A percentile compares a stretch with the other conserved stretches of the same genome.
Conservation (phyloP, 2,329 filamentous ascomycete genomes). For the Aspergillus terreus region DNA sequence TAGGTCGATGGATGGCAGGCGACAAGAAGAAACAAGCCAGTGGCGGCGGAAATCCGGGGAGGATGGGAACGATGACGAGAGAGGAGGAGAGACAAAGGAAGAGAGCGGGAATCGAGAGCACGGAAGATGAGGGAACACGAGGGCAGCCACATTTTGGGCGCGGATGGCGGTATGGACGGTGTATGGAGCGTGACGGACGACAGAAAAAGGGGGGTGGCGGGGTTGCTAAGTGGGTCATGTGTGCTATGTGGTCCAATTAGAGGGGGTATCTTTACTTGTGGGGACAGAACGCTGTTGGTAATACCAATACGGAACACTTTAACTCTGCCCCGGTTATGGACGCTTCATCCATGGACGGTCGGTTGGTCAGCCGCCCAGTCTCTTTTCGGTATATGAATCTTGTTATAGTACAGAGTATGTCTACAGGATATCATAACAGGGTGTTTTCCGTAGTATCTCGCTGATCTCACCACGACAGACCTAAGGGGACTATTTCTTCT, state of each 20-base stretch:
- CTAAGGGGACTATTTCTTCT: too few species aligned
- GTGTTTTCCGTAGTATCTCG: too few species aligned
- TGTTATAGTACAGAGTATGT: too few species aligned
- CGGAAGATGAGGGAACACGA: not conserved
- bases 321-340: not conserved
- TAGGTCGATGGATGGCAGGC: not conserved
- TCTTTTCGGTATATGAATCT: not conserved
- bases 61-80: not conserved
- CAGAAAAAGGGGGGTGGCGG: constrained; percentile 12
- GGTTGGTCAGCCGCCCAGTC: not conserved
- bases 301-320: not conserved
- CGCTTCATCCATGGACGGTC: not conserved
- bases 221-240: constrained; percentile 5
- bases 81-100: constrained; percentile 2
- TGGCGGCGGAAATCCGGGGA: not conserved
- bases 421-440: too few species aligned
- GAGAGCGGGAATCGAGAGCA: not conserved
- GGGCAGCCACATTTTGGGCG: constrained; percentile 2
- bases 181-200: constrained; percentile 8
- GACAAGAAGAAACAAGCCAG: not conserved
- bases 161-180: constrained; percentile 1
- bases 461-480: too few species aligned
- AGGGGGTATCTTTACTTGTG: not conserved
- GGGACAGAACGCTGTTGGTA: not conserved
- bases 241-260: constrained; percentile 3